A percentile compares a stretch with the other conserved stretches of the same genome.
Conservation (phyloP, 1,139 yeast species). For the Protomyces inouyei region DNA sequence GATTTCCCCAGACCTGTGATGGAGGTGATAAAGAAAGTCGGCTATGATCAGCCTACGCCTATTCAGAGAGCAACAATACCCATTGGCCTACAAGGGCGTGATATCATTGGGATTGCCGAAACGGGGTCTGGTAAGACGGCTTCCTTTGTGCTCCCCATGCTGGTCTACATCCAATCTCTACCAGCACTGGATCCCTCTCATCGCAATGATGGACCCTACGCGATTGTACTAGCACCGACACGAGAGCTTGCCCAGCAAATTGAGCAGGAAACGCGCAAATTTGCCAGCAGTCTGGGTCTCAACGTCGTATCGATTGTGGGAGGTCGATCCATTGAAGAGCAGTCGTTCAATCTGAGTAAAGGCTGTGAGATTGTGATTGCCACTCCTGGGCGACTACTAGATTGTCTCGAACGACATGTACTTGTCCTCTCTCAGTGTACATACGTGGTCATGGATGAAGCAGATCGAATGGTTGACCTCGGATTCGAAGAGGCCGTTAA, state of each 20-base stretch:
- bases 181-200: constrained; percentile 43
- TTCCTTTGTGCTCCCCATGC: constrained; percentile 71
- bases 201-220: constrained; percentile 57
- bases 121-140: constrained; percentile 96
- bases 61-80: constrained; percentile 88
- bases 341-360: constrained; percentile 52
- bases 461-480: constrained; percentile 90
- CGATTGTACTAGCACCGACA: constrained; percentile 78
- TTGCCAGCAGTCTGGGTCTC: constrained; percentile 46
- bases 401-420: constrained; percentile 64
- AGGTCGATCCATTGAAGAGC: constrained; percentile 79
- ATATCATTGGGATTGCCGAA: constrained; percentile 85
- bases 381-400: constrained; percentile 87
- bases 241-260: constrained; percentile 91
- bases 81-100: constrained; percentile 54
- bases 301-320: constrained; percentile 72
- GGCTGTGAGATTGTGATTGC: constrained; percentile 86
- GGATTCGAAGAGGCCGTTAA: constrained; percentile 83
- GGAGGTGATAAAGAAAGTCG: constrained; percentile 43
- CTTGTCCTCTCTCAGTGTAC: constrained; percentile 58
- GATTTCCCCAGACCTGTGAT: constrained; percentile 47
- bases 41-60: constrained; percentile 69
- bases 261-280: constrained; percentile 57
- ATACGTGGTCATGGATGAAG: constrained; percentile 81
- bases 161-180: constrained; percentile 53